phyloP scores from a whole-genome alignment of 1,284 basidiomycete species.

The Trichosporon sp. region DNA sequence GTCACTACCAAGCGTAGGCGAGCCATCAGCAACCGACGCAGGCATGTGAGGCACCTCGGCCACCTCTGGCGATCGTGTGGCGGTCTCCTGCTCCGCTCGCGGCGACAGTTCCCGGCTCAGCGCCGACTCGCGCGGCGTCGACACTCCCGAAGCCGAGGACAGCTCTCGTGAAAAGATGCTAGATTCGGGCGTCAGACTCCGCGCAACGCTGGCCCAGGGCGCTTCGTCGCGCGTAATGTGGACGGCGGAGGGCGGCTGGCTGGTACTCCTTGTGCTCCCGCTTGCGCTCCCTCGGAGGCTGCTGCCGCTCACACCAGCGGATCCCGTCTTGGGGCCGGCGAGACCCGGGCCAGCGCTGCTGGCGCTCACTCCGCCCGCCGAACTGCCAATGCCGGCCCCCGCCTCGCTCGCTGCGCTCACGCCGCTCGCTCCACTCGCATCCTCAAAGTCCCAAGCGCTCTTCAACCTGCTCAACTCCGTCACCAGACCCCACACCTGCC shows the following conservation, averaged over 20 bases:
- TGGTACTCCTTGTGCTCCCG: neutral
- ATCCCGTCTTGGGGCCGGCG: too few species aligned
- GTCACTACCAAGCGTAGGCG: too few species aligned
- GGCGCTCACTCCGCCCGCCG: too few species aligned
- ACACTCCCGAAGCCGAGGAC: too few species aligned
- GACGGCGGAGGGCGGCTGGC: neutral
- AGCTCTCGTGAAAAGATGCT: too few species aligned
- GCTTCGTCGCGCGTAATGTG: neutral
- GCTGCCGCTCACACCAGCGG: too few species aligned
- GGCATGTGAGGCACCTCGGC: neutral
- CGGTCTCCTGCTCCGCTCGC: too few species aligned
- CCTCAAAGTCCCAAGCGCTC: constrained; percentile 52
- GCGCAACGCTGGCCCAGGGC: neutral
- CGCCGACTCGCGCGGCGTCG: neutral
- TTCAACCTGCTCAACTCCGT: constrained; percentile 69
- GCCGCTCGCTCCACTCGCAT: constrained; percentile 3
- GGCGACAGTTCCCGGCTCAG: neutral
- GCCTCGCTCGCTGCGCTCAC: neutral
- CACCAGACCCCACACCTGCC: constrained; percentile 61
- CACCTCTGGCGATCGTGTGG: too few species aligned
- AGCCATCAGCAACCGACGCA: too few species aligned
- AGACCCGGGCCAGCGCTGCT: too few species aligned
- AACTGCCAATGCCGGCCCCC: neutral
- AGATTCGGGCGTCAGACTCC: neutral
- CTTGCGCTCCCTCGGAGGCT: too few species aligned